Base-by-base conservation (phyloP, 176 grass and related monocot genomes). In the Triticum timopheevii region DNA sequence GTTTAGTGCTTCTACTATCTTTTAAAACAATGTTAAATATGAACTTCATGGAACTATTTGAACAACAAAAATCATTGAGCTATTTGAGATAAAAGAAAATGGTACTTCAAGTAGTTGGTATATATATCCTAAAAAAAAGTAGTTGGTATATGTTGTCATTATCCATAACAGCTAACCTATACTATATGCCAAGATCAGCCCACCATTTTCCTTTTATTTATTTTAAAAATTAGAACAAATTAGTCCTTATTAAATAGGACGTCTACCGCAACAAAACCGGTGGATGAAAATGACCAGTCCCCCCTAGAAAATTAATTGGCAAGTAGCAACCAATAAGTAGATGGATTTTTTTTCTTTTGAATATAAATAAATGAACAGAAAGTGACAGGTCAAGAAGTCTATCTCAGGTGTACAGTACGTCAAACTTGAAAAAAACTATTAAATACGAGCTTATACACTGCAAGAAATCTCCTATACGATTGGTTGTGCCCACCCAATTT, bases 361-460 rank as follows among this genome's bases (percentile, higher is more conserved):
- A 52, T 30, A 82, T 23, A 77, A 49, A 82, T 42, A 69, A 77
- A 77, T 23, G 10, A 85, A 22, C 23, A 61, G 39, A 81, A 79
- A 69, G n/a, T 9, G 76, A 81, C 76, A 81, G 17, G 28, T 63
- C 72, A 71, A 84, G 68, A 84, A 76, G 49, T 31, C 33, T 61
- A 76, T 62, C n/a, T 87, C 47, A 74, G 39, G 73, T 5, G 38
- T 52, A 69, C 69, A 86, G 25, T 76, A 65, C 28, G 59, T 49
- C 15, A 58, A 78, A 85, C 85, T 74, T 80, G 85, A 68, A 17
- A 84, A 42, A 3, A 74, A 89, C 39, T 36, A 72, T 64, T 82
- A 33, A 54, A 13, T 45, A 73, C 22, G 70, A 71, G 63, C 36
- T 42, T 40, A 50, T 40, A 67, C 50, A 65, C 65, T 73, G 52